These are phyloP conservation scores for Phoenix roebelenii DNA, from an alignment of 176 grass and related monocot genomes.

Conservation along the genomic window DNA sequence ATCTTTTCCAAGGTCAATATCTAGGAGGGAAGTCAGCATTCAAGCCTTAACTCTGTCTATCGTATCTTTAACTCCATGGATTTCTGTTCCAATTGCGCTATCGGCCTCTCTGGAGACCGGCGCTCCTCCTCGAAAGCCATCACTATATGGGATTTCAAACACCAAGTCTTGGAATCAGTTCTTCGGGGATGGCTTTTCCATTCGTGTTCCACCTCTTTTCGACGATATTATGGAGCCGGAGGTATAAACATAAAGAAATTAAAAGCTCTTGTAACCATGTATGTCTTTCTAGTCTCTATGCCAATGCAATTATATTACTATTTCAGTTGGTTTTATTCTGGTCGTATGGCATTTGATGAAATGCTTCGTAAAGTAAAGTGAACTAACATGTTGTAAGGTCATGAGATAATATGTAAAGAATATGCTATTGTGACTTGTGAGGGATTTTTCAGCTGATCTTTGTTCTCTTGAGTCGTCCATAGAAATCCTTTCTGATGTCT, in stretches of 20 bases:
- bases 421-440: too few relatives aligned
- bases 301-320: too few relatives aligned
- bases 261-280: too few relatives aligned
- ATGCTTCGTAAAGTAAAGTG: too few relatives aligned
- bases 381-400: too few relatives aligned
- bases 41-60: conserved; percentile 22
- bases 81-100: neutral
- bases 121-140: conserved; percentile 8
- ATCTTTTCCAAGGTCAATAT: neutral
- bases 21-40: conserved; percentile 42
- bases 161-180: conserved; percentile 83
- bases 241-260: conserved; percentile 11
- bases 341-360: too few relatives aligned
- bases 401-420: too few relatives aligned
- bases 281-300: too few relatives aligned
- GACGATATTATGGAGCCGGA: conserved; percentile 94
- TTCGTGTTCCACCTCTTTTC: conserved; percentile 79
- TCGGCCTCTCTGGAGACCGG: neutral
- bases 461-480: too few relatives aligned
- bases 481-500: too few relatives aligned
- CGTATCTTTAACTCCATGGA: conserved; percentile 1
- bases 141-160: conserved; percentile 63
- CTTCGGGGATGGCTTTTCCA: conserved; percentile 86
- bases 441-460: too few relatives aligned
- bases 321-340: too few relatives aligned